Base-by-base conservation (phyloP, 148 eudicot genomes). In the Oxyria digyna region DNA sequence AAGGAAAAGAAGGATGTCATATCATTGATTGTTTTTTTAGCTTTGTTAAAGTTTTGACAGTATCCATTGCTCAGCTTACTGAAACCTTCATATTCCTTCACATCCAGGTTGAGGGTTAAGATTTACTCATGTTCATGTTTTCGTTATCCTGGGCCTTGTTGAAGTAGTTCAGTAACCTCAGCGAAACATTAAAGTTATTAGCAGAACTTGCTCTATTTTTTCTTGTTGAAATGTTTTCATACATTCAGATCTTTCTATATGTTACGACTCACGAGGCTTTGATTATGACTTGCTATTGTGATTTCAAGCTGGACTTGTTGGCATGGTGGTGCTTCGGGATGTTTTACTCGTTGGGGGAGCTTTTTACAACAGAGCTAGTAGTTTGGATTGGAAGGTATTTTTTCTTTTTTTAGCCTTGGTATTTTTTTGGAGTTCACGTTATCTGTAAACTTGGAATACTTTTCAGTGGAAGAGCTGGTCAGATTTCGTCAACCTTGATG, bases 301-400 rank as follows among this genome's bases (percentile, higher is more conserved):
- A 45, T 74, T 67, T 83, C 79, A 75, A 91, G 97, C 97, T 79
- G 97, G 97, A 67, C 87, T 94, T 45, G 93, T 91, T 67, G 87
- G 87, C 38, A 84, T 94, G 31, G 88, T 94, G 33, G 91, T 94
- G 78, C 52, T 85, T 65, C 93, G 99, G 26, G 99, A 94, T 71
- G 85, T 87, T 67, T 81, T 80, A 42, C 99, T 94, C 15, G 85
- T 94, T 74, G 91, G 99, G 43, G 99, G 96, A 72, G 99, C 96
- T 62, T 72, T 83, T n/a, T 94, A 94, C 74, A 84, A 80, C 68
- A 84, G 97, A 79, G 99, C 87, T 66, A 88, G 80, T 76, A 83
- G 82, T 76, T 84, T 94, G 77, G 75, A 73, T 71, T 88, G 93
- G 91, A 74, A 88, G 85, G 99, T 88, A 59, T 70, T 84, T 72